Base-by-base conservation (phyloP, 352 stramenopile genomes). In the Phytophthora sojae region DNA sequence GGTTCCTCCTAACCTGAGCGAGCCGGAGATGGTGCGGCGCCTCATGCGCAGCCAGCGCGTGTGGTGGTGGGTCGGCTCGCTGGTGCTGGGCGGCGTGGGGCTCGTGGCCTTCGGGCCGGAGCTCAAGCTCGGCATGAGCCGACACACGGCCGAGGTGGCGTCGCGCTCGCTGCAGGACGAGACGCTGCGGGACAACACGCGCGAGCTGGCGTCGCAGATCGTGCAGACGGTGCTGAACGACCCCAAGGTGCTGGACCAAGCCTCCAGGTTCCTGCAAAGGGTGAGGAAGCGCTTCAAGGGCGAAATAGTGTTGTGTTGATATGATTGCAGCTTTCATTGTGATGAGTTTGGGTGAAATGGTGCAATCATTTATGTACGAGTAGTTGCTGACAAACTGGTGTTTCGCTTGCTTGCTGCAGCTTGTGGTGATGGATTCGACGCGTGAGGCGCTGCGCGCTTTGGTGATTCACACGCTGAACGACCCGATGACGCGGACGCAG, bases 151-250 rank as follows among this genome's bases (percentile, higher is more conserved):
- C 0, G 86, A 96, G n/a, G 81, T 96, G 17, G 88, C 87, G 54
- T 91, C 85, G 32, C 82, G 88, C 49, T 94, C 86, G 30, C 80
- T 96, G 7, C 88, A 96, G 80, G 86, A 96, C 75, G 86, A 96
- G 74, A 93, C 82, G 53, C 83, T 96, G 30, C 75, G 89, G 30
- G 79, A 76, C 42, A 85, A 96, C 73, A 91, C 86, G 30, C 80
- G 86, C 21, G 77, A 94, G 50, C 63, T 96, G 47, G 88, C 88
- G 6, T 94, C 86, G 7, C 86, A 94, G 78, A 96, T 96, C 71
- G 86, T 96, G 11, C 88, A 96, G 71, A 96, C 88, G 6, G 86
- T 96, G 71, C 76, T 96, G 14, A 94, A 94, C 58, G 88, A 96
- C 71, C 81, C 86, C 19, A 91, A 96, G 50, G 88, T 96, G 56